Conservation (phyloP, 768 basidiomycete species). For the Suillus cothurnatus region DNA sequence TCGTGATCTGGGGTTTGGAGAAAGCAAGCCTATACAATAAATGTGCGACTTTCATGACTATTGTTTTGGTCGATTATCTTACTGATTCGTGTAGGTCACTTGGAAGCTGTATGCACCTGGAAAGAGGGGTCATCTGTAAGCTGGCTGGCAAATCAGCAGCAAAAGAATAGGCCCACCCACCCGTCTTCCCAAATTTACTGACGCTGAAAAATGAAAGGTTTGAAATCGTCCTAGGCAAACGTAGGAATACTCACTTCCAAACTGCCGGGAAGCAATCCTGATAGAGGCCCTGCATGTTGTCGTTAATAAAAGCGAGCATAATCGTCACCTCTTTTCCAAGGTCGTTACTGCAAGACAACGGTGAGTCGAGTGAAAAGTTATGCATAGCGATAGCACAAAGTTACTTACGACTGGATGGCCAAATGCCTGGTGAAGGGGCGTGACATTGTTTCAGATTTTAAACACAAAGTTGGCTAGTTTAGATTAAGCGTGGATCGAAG, state of each 20-base stretch:
- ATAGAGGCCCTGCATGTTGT: background rate
- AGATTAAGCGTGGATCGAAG: background rate
- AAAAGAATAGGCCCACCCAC: background rate
- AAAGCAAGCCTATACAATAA: background rate
- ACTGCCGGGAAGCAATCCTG: background rate
- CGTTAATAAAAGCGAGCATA: background rate
- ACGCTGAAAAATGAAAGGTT: background rate
- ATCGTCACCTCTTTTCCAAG: background rate
- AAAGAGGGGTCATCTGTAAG: background rate
- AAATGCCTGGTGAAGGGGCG: background rate
- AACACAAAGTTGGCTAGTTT: background rate
- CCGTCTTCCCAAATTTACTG: background rate
- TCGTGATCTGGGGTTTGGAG: background rate
- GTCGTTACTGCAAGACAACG: background rate
- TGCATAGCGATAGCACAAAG: too few relatives aligned
- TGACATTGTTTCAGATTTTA: background rate
- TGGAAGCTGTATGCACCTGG: background rate
- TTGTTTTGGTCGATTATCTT: background rate
- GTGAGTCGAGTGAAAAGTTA: background rate
- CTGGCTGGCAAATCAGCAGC: too few relatives aligned
- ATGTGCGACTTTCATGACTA: background rate
- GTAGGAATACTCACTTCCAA: background rate
- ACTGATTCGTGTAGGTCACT: background rate
- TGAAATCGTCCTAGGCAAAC: background rate
- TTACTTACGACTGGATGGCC: background rate